Conservation (phyloP, 2,329 filamentous ascomycete species). For the Myotisia sp. region DNA sequence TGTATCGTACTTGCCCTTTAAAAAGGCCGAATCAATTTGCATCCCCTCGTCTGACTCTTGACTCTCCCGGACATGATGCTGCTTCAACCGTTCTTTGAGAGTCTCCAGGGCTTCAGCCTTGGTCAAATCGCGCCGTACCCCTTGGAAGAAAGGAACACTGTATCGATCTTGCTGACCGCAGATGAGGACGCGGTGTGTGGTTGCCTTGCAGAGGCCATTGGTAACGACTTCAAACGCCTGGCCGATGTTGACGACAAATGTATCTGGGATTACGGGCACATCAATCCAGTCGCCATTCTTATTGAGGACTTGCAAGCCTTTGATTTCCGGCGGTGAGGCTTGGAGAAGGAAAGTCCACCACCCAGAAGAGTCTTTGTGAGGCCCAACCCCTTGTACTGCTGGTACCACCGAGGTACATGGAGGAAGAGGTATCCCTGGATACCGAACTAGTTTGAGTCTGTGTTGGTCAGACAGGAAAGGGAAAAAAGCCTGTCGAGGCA, state of each 20-base stretch:
- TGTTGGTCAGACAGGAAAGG: constrained; percentile 44
- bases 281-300: constrained; percentile 15
- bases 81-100: too few species aligned
- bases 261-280: constrained; percentile 5
- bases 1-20: constrained; percentile 38
- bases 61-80: constrained; percentile 23
- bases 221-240: constrained; percentile 32
- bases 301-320: constrained; percentile 32
- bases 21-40: constrained; percentile 37
- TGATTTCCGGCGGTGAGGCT: constrained; percentile 38
- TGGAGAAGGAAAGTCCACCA: constrained; percentile 53
- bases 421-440: constrained; percentile 27
- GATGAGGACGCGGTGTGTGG: constrained; percentile 30
- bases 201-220: constrained; percentile 32
- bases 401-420: constrained; percentile 10
- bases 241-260: constrained; percentile 18
- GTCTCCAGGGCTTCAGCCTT: constrained; percentile 30
- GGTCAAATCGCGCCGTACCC: constrained; percentile 35
- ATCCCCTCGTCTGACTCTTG: constrained; percentile 25
- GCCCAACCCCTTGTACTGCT: constrained; percentile 41
- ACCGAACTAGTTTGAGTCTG: constrained; percentile 45
- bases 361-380: constrained; percentile 49
- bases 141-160: constrained; percentile 36
- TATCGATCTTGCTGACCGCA: constrained; percentile 32
- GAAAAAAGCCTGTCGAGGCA: constrained; percentile 37